A percentile compares a stretch with the other conserved stretches of the same genome.
These are phyloP conservation scores for Batrachochytrium dendrobatidis DNA, from an alignment of 371 early-diverging fungal genomes.

Conservation along the genomic window DNA sequence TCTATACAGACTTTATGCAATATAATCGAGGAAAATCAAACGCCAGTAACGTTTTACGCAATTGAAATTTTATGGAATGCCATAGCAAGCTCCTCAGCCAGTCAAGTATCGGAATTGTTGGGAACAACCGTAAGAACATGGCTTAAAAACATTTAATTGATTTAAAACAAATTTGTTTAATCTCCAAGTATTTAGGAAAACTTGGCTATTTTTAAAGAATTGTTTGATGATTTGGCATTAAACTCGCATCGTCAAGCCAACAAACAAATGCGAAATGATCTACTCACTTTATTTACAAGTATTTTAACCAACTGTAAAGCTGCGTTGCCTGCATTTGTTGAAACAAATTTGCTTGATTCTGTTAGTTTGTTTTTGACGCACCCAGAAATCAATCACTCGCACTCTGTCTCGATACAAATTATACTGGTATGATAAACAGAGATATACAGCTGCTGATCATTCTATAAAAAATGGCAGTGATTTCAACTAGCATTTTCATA, in stretches of 20 bases:
- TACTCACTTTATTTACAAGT: background rate
- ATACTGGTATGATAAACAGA: too few relatives aligned
- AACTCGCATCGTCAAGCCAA: background rate
- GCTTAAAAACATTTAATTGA: too few relatives aligned
- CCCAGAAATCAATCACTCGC: background rate
- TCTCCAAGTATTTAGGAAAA: too few relatives aligned
- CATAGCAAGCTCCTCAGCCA: too few relatives aligned
- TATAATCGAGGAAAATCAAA: too few relatives aligned
- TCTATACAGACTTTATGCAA: too few relatives aligned
- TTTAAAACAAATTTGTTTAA: too few relatives aligned
- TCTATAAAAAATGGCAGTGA: background rate
- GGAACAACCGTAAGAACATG: too few relatives aligned
- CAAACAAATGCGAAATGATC: background rate
- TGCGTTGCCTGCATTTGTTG: background rate
- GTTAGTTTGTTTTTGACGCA: conserved; percentile 1
- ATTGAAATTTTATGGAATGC: conserved; percentile 1
- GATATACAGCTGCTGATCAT: too few relatives aligned
- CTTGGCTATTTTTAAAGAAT: background rate
- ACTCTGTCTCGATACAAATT: background rate
- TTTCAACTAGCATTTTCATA: background rate
- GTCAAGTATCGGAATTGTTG: too few relatives aligned
- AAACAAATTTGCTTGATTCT: background rate
- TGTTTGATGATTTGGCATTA: background rate
- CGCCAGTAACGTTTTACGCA: conserved; percentile 1
- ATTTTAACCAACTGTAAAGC: background rate